Evolutionary conservation across 2,329 filamentous ascomycete genomes (phyloP), one percentile per base, ranked within the genome.

Genomic region (Aspergillus intermedius): DNA sequence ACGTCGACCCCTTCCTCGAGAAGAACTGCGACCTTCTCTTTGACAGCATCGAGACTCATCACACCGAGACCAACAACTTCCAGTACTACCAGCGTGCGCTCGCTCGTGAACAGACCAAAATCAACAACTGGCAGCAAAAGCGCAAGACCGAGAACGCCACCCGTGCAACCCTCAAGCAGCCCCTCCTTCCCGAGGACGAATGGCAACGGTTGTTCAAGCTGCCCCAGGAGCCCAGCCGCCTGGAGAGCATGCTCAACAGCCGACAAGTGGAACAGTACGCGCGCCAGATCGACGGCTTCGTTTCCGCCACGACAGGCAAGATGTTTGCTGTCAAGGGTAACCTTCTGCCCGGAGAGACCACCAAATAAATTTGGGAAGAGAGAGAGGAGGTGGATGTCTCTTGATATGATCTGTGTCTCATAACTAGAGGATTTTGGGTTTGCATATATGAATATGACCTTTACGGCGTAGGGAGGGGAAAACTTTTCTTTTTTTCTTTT

Each of bases 11-110:
- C 28, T 95, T 94, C 79, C 83, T 98, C 43, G 91, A 97, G 80
- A 95, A 96, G 82, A 95, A 91, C 46, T 95, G 90, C 75, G 91
- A 98, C 67, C 82, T 96, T 59, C 82, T 98, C 49, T 83, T 97
- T 54, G 93, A 98, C 67, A 90, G 87, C 77, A 95, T 98, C 69
- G 93, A 98, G 78, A 86, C 87, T 48, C 93, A 98, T 78, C 93
- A 97, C 76, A 95, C 91, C 52, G 93, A 98, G 74, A 86, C 95
- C 69, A 97, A 97, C 83, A 98, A 98, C 81, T 93, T 94, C 77
- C 91, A 96, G 73, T 88, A 87, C 80, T 96, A 96, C 78, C 90
- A 96, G 76, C 83, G 93, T 64, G 90, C 94, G 66, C 80, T 97
- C 49, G 86, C 85, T 47, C 88, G 93, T 61, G 93, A 98, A 77